These are phyloP conservation scores for Kwoniella sp. DNA, from an alignment of 768 basidiomycete species.

Conservation along the genomic window DNA sequence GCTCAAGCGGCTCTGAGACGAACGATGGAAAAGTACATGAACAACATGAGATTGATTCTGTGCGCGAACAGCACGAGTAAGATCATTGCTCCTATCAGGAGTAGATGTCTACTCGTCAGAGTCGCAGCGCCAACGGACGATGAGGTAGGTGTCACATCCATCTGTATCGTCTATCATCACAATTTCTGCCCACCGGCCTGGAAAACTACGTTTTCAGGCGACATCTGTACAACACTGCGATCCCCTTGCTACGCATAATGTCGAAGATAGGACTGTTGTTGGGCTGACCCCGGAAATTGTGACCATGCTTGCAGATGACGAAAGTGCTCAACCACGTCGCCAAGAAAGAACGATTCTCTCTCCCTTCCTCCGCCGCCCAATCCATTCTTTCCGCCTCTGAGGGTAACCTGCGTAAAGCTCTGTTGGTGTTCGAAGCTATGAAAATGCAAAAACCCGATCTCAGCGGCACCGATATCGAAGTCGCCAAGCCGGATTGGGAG, in stretches of 20 bases:
- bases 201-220: not conserved
- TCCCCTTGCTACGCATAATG: no score
- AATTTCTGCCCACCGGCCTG: no score
- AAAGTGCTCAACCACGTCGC: slow-evolving; percentile 77
- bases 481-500: slow-evolving; percentile 99
- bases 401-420: slow-evolving; percentile 91
- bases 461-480: slow-evolving; percentile 67
- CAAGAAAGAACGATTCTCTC: slow-evolving; percentile 72
- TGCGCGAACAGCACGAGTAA: slow-evolving; percentile 94
- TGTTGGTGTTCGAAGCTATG: slow-evolving; percentile 90
- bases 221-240: not conserved
- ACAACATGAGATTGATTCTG: slow-evolving; percentile 92
- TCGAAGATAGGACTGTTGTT: no score
- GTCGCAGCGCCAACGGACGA: slow-evolving; percentile 80
- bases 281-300: no score
- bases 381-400: slow-evolving; percentile 77
- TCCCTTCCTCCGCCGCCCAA: slow-evolving; percentile 75
- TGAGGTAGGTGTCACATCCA: slow-evolving; percentile 72
- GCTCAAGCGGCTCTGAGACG: slow-evolving; percentile 94
- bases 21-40: slow-evolving; percentile 99
- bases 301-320: no score
- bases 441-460: slow-evolving; percentile 96
- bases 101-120: slow-evolving; percentile 88
- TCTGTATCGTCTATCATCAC: not conserved
- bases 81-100: slow-evolving; percentile 94